Conservation (phyloP, 1,284 basidiomycete species). For the Ganoderma lucidum region DNA sequence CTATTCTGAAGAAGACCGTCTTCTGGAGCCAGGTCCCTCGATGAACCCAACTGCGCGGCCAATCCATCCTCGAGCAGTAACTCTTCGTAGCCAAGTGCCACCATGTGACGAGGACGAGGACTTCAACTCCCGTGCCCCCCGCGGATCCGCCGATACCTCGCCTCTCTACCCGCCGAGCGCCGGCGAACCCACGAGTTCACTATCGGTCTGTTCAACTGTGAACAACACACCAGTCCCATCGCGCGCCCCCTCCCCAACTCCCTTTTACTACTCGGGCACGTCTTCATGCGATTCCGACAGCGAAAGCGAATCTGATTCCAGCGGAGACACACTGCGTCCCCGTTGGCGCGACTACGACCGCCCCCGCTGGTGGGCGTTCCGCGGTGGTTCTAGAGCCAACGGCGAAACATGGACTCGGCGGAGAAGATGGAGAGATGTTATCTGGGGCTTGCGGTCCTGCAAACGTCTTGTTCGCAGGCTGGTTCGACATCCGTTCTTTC, state of each 20-base stretch:
- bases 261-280: constrained; percentile 49
- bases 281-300: constrained; percentile 68
- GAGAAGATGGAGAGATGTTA: constrained; percentile 45
- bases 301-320: constrained; percentile 67
- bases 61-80: constrained; percentile 30
- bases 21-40: constrained; percentile 27
- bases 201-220: constrained; percentile 43
- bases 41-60: constrained; percentile 21
- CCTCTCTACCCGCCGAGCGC: constrained; percentile 38
- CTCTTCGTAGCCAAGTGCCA: constrained; percentile 33
- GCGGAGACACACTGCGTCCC: constrained; percentile 43
- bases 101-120: constrained; percentile 33
- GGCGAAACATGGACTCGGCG: constrained; percentile 36
- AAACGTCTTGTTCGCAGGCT: constrained; percentile 64
- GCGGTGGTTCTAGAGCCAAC: constrained; percentile 30
- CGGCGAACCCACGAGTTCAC: constrained; percentile 22
- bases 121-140: constrained; percentile 34
- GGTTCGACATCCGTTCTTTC: constrained; percentile 80
- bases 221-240: constrained; percentile 48
- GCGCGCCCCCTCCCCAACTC: constrained; percentile 45
- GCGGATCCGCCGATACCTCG: constrained; percentile 30
- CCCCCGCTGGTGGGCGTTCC: constrained; percentile 45
- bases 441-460: constrained; percentile 50
- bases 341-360: constrained; percentile 42
- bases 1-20: constrained; percentile 28